Base-by-base conservation (phyloP, 768 basidiomycete genomes). In the Calocybe indica region DNA sequence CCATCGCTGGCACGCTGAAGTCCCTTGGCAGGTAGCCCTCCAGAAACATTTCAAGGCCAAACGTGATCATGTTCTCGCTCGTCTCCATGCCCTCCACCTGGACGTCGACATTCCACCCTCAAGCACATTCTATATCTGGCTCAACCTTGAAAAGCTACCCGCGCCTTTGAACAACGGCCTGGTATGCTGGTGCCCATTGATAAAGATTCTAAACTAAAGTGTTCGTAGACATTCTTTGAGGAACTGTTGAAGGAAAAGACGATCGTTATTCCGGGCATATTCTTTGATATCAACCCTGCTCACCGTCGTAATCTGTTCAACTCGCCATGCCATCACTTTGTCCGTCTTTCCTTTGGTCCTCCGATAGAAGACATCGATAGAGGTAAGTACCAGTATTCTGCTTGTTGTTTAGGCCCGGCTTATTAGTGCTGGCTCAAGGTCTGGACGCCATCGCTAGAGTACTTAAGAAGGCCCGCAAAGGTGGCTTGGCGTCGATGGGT, bases 51-150 rank as follows among this genome's bases (percentile, higher is more conserved):
- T 96, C 77, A 88, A 91, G 64, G 69, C 66, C 50, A 97, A 97
- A 71, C 82, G 94, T 29, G 92, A 97, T 63, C 85, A 94, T 51
- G 85, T 95, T 35, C 80, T 97, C 14, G 66, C 74, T 44, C 79
- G 94, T n/a, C 78, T 97, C 51, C 78, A 82, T 49, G 73, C 78
- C 35, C 76, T 97, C 47, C 85, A 82, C 38, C 74, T 96, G 15
- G 81, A 86, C 43, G 88, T 96, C 39, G 71, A 78, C 40, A 67
- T 88, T 46, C 85, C 86, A 37, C 92, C 90, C 5, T 71, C 70
- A 13, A 82, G 83, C 47, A 96, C 94, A 2, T 97, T 96, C 69
- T 96, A 97, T 66, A 82, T 96, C 61, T 96, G 94, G 92, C 78
- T 94, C 50, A 88, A 89, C 67, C 73, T 95, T 14, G 84, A 84